phyloP scores from a whole-genome alignment of 2,329 filamentous ascomycete species.

The Myriosclerotinia duriaeana region DNA sequence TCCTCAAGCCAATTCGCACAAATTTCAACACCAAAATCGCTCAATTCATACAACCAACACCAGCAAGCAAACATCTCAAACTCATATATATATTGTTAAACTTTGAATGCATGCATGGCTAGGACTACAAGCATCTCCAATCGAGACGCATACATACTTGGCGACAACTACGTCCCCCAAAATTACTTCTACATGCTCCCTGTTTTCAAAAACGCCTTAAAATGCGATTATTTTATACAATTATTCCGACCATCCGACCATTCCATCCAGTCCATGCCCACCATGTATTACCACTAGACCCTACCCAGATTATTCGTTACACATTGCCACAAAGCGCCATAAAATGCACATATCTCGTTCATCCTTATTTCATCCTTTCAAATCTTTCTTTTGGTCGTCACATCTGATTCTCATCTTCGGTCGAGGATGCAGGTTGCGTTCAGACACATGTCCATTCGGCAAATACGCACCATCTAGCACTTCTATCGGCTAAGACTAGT shows the following conservation, averaged over 20 bases:
- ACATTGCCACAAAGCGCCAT: conserved; percentile 8
- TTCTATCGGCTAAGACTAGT: conserved; percentile 78
- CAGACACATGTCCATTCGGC: conserved; percentile 65
- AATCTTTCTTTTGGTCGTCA: background rate
- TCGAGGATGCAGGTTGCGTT: conserved; percentile 20
- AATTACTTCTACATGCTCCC: conserved; percentile 23
- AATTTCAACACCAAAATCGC: too few species aligned
- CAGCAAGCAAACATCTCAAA: background rate
- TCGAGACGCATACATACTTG: conserved; percentile 1
- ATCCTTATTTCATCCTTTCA: conserved; percentile 1
- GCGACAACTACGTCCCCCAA: conserved; percentile 7
- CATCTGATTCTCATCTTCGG: background rate
- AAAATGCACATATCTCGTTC: conserved; percentile 19
- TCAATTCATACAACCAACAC: background rate
- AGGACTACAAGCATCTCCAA: conserved; percentile 18
- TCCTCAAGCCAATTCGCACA: background rate
- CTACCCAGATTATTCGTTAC: conserved; percentile 22
- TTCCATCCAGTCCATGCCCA: background rate
- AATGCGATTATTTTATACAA: conserved; percentile 21
- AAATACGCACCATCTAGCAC: conserved; percentile 88
- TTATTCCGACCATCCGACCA: conserved; percentile 7
- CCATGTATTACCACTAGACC: conserved; percentile 15
- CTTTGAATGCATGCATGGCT: conserved; percentile 1
- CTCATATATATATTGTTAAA: background rate
- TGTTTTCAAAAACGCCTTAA: conserved; percentile 12